Evolutionary conservation across 2,329 filamentous ascomycete species (phyloP).

Genomic region (Acarospora socialis): DNA sequence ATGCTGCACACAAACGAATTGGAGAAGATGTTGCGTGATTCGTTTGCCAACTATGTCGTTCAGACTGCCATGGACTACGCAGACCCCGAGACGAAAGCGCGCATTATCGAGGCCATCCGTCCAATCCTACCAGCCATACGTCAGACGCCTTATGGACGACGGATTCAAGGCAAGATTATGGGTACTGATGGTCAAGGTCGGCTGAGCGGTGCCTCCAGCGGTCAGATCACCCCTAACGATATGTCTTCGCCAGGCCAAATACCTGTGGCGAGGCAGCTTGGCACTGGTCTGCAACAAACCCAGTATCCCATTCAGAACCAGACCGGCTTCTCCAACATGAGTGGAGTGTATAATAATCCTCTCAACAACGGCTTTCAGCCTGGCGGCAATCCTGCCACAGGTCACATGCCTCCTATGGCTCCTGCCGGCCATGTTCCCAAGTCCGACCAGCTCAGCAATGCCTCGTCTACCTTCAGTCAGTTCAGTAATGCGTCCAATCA

Average conservation of each 20-base stretch:
- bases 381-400: slow-evolving; percentile 48
- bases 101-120: slow-evolving; percentile 70
- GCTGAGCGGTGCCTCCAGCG: slow-evolving; percentile 24
- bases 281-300: too few relatives aligned
- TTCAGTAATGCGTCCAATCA: slow-evolving; percentile 6
- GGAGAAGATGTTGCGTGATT: slow-evolving; percentile 78
- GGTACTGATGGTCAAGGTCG: slow-evolving; percentile 35
- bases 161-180: slow-evolving; percentile 77
- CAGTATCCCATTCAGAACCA: slow-evolving; percentile 34
- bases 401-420: too few relatives aligned
- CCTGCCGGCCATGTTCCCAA: too few relatives aligned
- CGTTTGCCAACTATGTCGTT: slow-evolving; percentile 94
- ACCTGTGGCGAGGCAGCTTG: slow-evolving; percentile 10
- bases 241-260: slow-evolving; percentile 21
- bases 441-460: slow-evolving; percentile 18
- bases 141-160: slow-evolving; percentile 83
- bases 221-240: slow-evolving; percentile 27
- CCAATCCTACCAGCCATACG: slow-evolving; percentile 74
- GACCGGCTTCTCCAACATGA: slow-evolving; percentile 35
- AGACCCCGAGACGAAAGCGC: slow-evolving; percentile 55
- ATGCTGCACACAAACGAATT: slow-evolving; percentile 62
- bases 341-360: slow-evolving; percentile 31
- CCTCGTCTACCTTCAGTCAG: slow-evolving; percentile 7
- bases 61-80: slow-evolving; percentile 88
- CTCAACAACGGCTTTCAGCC: slow-evolving; percentile 48